Conservation (phyloP, 2,329 filamentous ascomycete species). For the Hypomyces perniciosus region DNA sequence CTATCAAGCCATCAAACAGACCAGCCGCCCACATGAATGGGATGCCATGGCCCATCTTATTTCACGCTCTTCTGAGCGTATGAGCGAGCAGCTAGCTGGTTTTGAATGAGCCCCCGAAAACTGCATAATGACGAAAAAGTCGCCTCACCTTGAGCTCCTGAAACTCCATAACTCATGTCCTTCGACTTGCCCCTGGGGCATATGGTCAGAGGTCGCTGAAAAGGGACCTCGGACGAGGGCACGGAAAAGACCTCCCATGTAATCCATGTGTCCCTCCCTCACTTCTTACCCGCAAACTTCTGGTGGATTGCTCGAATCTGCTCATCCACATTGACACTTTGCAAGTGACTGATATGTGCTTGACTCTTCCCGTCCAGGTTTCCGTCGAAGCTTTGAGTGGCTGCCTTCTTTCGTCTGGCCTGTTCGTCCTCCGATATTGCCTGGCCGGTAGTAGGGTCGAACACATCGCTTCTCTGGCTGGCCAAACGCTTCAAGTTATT, state of each 20-base stretch:
- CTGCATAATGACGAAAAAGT: background rate
- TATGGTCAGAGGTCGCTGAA: background rate
- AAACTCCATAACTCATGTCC: conserved; percentile 2
- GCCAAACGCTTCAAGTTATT: conserved; percentile 94
- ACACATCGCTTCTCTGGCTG: conserved; percentile 80
- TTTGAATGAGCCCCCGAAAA: conserved; percentile 9
- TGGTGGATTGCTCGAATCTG: conserved; percentile 65
- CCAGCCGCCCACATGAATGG: no score
- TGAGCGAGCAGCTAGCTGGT: conserved; percentile 1
- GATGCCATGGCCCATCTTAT: background rate
- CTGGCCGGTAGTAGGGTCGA: conserved; percentile 66
- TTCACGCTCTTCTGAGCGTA: background rate
- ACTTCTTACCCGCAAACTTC: conserved; percentile 41
- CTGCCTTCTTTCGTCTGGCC: conserved; percentile 69
- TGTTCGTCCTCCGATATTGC: conserved; percentile 67
- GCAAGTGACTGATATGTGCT: conserved; percentile 51
- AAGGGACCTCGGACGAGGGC: background rate
- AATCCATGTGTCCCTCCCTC: conserved; percentile 6
- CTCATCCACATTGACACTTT: conserved; percentile 74
- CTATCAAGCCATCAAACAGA: no score
- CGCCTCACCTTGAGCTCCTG: conserved; percentile 11
- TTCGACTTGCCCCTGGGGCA: no score
- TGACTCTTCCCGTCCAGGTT: conserved; percentile 53
- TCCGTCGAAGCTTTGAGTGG: conserved; percentile 58
- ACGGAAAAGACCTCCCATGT: background rate